phyloP scores from a whole-genome alignment of 768 basidiomycete genomes.

The Suillus luteus region DNA sequence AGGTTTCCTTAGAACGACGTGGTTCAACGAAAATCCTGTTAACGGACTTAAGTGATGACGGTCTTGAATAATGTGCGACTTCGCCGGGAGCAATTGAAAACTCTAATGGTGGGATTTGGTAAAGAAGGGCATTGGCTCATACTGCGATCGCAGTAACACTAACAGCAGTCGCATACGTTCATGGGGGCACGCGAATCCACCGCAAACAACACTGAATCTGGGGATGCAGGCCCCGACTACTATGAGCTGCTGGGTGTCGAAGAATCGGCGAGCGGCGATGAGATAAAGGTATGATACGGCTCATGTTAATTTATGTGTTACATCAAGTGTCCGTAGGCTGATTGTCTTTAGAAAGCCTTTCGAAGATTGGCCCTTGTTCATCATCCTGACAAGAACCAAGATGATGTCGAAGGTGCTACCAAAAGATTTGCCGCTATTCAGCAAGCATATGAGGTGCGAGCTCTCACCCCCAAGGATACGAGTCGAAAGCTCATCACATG shows the following conservation, averaged over 20 bases:
- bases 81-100: conserved; percentile 1
- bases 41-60: background rate
- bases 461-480: background rate
- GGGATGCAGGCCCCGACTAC: conserved; percentile 56
- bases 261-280: conserved; percentile 81
- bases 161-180: background rate
- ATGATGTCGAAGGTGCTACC: conserved; percentile 84
- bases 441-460: conserved; percentile 89
- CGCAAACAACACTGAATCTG: conserved; percentile 33
- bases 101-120: background rate
- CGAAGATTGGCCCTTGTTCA: conserved; percentile 81
- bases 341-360: conserved; percentile 65
- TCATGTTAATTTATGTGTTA: background rate
- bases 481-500: background rate
- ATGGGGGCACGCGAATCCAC: conserved; percentile 78
- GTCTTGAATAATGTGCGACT: background rate
- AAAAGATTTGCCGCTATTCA: conserved; percentile 85
- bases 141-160: background rate
- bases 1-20: background rate
- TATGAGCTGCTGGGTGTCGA: conserved; percentile 81
- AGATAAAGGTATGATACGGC: conserved; percentile 69
- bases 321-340: conserved; percentile 13
- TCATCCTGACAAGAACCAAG: conserved; percentile 87
- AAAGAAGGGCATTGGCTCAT: background rate
- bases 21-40: background rate